Conservation (phyloP, 148 eudicot genomes). For the Rhododendron simsii region DNA sequence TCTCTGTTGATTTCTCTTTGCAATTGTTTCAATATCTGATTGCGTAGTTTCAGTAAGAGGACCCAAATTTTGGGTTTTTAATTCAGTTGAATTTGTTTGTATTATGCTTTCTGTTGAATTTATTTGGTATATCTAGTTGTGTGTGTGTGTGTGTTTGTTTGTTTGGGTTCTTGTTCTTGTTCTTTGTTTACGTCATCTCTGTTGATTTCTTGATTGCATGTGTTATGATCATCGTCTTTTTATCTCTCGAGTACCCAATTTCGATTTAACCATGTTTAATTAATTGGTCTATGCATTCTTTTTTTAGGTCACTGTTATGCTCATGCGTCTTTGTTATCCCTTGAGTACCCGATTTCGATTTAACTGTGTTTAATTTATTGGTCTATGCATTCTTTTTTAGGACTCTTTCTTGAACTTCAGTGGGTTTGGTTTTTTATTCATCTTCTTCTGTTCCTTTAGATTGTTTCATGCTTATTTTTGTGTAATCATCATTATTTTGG, state of each 20-base stretch:
- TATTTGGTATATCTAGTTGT: not conserved
- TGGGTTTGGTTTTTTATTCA: not conserved
- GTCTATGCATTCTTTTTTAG: not conserved
- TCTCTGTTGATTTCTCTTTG: not conserved
- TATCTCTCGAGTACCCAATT: not conserved
- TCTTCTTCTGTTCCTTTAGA: not conserved
- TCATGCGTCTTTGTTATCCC: not conserved
- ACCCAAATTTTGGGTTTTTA: not conserved
- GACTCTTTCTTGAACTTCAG: conserved; percentile 3
- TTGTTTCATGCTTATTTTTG: not conserved
- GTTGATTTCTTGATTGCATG: not conserved
- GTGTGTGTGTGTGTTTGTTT: not conserved
- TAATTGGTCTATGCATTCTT: not conserved
- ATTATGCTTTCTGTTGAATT: not conserved
- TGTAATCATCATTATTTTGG: not conserved
- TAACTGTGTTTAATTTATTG: not conserved
- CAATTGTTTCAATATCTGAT: not conserved
- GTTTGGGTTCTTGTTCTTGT: not conserved
- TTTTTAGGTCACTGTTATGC: not conserved
- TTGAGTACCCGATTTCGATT: not conserved
- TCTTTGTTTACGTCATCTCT: not conserved
- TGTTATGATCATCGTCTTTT: not conserved
- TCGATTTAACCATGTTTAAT: not conserved
- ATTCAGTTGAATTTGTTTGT: not conserved
- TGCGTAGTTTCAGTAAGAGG: not conserved